Percentiles rank a stretch among this genome's conserved stretches.
These are phyloP conservation scores for Elaeis oleifera DNA, from an alignment of 202 grass and related monocot species.

Conservation along the genomic window DNA sequence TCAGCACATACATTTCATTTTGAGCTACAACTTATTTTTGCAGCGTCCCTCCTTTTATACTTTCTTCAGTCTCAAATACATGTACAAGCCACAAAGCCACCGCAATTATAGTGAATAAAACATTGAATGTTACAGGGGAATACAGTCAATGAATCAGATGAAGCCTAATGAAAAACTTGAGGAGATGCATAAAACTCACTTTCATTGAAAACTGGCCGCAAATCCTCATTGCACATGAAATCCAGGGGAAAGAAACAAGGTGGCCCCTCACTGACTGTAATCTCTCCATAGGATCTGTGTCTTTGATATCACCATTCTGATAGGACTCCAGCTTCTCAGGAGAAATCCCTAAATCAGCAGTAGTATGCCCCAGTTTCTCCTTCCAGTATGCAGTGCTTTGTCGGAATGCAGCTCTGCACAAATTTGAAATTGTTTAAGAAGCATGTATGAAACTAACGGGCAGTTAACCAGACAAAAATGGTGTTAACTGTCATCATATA, in stretches of 20 bases:
- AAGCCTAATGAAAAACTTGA: constrained; percentile 89
- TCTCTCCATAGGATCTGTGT: constrained; percentile 56
- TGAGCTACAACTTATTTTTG: constrained; percentile 16
- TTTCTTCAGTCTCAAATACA: constrained; percentile 22
- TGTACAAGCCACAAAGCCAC: constrained; percentile 17
- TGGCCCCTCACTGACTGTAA: constrained; percentile 65
- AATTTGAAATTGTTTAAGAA: constrained; percentile 26
- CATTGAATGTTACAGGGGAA: not conserved
- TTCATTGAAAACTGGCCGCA: constrained; percentile 89
- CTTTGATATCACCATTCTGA: constrained; percentile 43
- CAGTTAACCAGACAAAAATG: constrained; percentile 1
- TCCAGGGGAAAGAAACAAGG: constrained; percentile 83
- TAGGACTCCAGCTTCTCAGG: constrained; percentile 60
- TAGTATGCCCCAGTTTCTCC: constrained; percentile 79
- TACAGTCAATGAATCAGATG: not conserved
- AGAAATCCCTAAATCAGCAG: constrained; percentile 76
- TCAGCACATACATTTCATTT: too few species aligned
- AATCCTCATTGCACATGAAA: constrained; percentile 94
- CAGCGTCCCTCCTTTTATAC: constrained; percentile 22
- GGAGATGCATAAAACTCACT: constrained; percentile 91
- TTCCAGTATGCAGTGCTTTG: constrained; percentile 62
- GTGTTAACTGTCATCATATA: not conserved
- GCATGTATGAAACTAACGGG: constrained; percentile 1
- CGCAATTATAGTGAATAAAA: not conserved
- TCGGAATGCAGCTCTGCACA: constrained; percentile 59